These are phyloP conservation scores for Hyparrhenia diplandra DNA, from an alignment of 176 grass and related monocot genomes.

Conservation along the genomic window DNA sequence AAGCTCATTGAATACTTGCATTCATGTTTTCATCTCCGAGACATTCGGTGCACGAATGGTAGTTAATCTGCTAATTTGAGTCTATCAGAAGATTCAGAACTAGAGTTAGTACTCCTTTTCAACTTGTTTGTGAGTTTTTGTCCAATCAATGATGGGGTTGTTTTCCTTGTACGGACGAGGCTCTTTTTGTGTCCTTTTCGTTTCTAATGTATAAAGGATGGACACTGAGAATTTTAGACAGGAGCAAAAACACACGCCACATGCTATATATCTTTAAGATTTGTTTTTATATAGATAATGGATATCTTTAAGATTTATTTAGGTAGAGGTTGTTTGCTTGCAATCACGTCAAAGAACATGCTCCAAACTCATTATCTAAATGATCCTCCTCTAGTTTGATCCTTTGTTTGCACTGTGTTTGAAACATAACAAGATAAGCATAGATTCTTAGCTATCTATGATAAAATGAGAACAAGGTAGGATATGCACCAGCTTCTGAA, in stretches of 20 bases:
- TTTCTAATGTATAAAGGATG: neutral
- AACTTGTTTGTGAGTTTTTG: neutral
- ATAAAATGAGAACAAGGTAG: neutral
- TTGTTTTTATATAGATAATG: too few relatives aligned
- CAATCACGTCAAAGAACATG: neutral
- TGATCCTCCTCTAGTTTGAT: neutral
- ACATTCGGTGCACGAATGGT: neutral
- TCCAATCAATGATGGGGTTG: too few relatives aligned
- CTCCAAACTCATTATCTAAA: neutral
- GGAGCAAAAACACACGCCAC: neutral
- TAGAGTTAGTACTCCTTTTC: neutral
- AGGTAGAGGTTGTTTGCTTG: constrained; percentile 2
- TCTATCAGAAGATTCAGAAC: too few relatives aligned
- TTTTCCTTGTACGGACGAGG: neutral
- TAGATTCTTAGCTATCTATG: neutral
- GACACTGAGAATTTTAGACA: neutral
- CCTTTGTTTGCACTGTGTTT: neutral
- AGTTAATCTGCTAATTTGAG: neutral
- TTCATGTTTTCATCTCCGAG: neutral
- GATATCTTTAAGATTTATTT: constrained; percentile 20
- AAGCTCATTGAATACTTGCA: neutral
- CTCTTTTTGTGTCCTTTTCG: neutral
- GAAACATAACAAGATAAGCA: neutral
- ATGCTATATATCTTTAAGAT: neutral
- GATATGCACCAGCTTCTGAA: neutral